Conservation (phyloP, 345 rosid genomes). For the Salix viminalis region DNA sequence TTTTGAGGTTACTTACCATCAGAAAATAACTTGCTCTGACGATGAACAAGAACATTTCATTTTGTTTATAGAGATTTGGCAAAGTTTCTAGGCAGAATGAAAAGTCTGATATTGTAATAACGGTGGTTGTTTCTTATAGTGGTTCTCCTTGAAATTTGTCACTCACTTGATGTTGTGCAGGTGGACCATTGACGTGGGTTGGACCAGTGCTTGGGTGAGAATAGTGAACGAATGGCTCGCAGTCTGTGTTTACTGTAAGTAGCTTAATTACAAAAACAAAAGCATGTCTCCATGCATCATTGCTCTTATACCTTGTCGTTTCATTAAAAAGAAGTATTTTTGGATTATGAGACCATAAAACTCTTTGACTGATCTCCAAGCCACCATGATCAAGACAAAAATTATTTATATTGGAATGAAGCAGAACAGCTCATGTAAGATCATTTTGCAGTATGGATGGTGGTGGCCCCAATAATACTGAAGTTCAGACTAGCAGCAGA, state of each 20-base stretch:
- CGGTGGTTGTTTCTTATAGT: no score
- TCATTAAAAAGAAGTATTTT: no score
- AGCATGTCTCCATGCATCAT: no score
- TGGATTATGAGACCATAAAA: background rate
- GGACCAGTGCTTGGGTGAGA: slow-evolving; percentile 99
- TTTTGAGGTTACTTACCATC: no score
- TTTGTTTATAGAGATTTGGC: no score
- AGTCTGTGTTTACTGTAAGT: slow-evolving; percentile 83
- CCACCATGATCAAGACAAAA: background rate
- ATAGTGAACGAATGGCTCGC: slow-evolving; percentile 92
- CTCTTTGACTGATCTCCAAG: background rate
- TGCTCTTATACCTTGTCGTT: no score
- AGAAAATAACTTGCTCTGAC: no score
- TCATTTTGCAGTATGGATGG: slow-evolving; percentile 78
- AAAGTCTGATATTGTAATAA: no score
- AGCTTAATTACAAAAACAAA: background rate
- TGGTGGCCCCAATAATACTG: slow-evolving; percentile 65
- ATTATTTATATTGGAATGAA: background rate
- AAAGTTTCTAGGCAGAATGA: no score
- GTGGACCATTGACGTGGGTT: slow-evolving; percentile 98
- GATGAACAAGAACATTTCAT: no score
- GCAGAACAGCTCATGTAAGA: background rate
- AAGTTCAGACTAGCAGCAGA: slow-evolving; percentile 41
- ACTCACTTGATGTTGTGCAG: slow-evolving; percentile 28
- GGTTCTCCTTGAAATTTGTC: no score